phyloP scores from a whole-genome alignment of 23 red algal genomes.

The Gracilaria caudata region DNA sequence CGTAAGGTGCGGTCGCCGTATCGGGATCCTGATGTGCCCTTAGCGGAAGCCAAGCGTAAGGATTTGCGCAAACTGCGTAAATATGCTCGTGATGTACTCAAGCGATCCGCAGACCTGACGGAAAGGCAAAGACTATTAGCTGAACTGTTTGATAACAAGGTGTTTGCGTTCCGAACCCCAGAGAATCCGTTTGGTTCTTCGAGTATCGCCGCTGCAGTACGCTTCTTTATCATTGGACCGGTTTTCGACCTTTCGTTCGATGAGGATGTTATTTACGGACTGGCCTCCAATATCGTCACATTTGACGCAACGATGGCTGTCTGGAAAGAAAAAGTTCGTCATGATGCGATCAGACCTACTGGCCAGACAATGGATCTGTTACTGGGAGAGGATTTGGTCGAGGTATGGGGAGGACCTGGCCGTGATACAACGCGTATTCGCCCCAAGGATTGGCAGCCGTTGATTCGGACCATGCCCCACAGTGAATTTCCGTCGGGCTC shows the following conservation, averaged over 20 bases:
- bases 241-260: background rate
- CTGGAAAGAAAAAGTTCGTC: conserved; percentile 54
- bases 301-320: conserved; percentile 34
- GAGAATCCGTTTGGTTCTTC: conserved; percentile 10
- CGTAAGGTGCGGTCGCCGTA: conserved; percentile 10
- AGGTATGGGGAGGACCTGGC: conserved; percentile 25
- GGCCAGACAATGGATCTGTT: conserved; percentile 20
- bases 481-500: conserved; percentile 48
- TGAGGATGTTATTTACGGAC: conserved; percentile 31
- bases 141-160: conserved; percentile 46
- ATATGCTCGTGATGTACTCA: conserved; percentile 11
- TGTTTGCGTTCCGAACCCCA: conserved; percentile 7
- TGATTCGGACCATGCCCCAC: conserved; percentile 44
- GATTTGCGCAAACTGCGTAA: background rate
- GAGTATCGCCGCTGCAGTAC: background rate
- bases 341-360: conserved; percentile 48
- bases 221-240: conserved; percentile 1
- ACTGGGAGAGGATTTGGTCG: conserved; percentile 6
- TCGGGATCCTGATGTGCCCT: background rate
- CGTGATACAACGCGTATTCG: background rate
- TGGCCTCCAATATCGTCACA: conserved; percentile 22
- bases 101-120: background rate
- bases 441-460: conserved; percentile 36
- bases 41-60: background rate
- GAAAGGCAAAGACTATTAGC: background rate